Evolutionary conservation across 73 alveolate species (phyloP), one percentile per base, ranked within the genome.

Genomic region (Tetrahymena borealis): DNA sequence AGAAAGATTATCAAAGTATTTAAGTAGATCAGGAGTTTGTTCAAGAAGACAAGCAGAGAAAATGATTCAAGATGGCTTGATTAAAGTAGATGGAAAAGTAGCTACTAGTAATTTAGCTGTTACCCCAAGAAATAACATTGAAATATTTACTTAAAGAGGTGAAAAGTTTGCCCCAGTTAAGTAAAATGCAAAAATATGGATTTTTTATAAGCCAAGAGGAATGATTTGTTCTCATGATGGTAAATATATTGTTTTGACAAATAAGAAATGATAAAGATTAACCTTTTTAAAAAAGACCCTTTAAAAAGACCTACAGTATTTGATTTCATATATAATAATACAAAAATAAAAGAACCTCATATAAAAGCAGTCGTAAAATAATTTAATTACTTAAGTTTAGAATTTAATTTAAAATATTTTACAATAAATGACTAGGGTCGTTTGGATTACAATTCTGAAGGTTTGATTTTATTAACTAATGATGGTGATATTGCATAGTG

Each of bases 21-120:
- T 97, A 78, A 91, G 97, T 18, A 91, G 97, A 24, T 92, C 96
- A 79, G 98, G 98, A 10, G 92, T 97, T 32, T 97, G 99, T 91
- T 95, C 98, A 20, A 92, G 99, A 90, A 92, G 98, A 78, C 91
- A 94, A 91, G 99, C 99, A 35, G 99, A 97, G 85, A 92, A 95
- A 77, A 43, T 97, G 91, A 95, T 97, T 20, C 91, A 91, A 78
- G 95, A 96, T 79, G 98, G 99, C 0, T 91, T 97, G 97, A 95
- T 97, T 10, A 91, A 91, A 41, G 97, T 96, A 7, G 98, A 97
- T 93, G 98, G 98, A 8, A 91, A 94, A 32, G 35, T 38, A 60
- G 93, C 95, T 5, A 91, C 78, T 8, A 40, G 90, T 20, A 97
- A 97, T 77, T 92, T 94, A 39, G 43, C 92, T 78, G 98, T 97